A percentile compares a stretch with the other conserved stretches of the same genome.
Evolutionary conservation across 208 protist species (phyloP).

Genomic region (Trypanosoma caninum): DNA sequence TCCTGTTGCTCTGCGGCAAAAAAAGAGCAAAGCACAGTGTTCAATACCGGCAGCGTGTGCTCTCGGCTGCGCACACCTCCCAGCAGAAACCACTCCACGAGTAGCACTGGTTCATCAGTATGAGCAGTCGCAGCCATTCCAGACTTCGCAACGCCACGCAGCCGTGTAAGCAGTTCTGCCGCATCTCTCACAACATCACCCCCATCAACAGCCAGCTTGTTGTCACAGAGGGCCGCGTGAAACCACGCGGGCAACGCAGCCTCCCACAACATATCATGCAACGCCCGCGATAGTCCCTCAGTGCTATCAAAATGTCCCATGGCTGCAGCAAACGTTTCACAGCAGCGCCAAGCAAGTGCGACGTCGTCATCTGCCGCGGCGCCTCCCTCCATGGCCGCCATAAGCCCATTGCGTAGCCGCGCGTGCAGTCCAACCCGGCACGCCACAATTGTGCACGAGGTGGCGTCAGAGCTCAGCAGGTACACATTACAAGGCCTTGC

Average conservation of each 20-base stretch:
- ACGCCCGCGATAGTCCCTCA: constrained; percentile 8
- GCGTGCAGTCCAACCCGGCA: constrained; percentile 46
- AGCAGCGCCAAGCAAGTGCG: constrained; percentile 1
- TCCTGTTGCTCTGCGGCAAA: constrained; percentile 23
- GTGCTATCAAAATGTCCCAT: constrained; percentile 48
- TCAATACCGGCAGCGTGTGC: constrained; percentile 32
- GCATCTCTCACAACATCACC: neutral
- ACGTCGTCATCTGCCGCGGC: neutral
- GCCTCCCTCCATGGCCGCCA: neutral
- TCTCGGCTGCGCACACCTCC: constrained; percentile 39
- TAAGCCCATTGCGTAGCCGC: neutral
- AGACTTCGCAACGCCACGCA: neutral
- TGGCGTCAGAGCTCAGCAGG: constrained; percentile 49
- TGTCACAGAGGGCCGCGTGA: constrained; percentile 16
- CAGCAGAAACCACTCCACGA: constrained; percentile 68
- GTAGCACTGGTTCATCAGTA: constrained; percentile 15
- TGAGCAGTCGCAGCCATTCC: neutral
- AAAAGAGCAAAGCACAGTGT: constrained; percentile 31
- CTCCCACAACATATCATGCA: constrained; percentile 41
- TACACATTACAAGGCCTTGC: constrained; percentile 15
- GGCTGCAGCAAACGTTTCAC: constrained; percentile 25
- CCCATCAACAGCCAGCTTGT: neutral
- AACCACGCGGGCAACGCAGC: constrained; percentile 46
- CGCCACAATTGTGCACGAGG: constrained; percentile 53
- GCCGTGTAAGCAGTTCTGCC: neutral